Base-by-base conservation (phyloP, 1,284 basidiomycete species). In the Microbotryomycetes sp. region DNA sequence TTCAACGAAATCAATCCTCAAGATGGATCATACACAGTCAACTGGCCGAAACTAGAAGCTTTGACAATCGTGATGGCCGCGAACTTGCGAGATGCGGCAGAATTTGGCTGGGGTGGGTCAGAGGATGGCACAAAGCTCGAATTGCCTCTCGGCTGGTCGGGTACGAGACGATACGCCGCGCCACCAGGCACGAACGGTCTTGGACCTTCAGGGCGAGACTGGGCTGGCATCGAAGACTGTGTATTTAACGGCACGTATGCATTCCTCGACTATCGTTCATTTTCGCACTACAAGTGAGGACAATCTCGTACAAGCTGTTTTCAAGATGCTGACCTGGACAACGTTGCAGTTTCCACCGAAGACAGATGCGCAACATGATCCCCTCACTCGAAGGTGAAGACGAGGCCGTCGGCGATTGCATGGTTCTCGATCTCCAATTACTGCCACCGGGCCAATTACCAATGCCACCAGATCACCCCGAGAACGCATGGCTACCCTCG, bases 351-450 rank as follows among this genome's bases (percentile, higher is more conserved):
- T 49, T 56, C 15, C 65, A 66, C 26, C 61, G 62, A 19, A n/a
- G n/a, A n/a, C n/a, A n/a, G n/a, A 22, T 29, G 4, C 5, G 7
- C 2, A 19, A 25, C 12, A 42, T 31, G 28, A 14, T 31, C 5
- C 59, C 57, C 2, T 36, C 60, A 5, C 56, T 67, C 12, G 56
- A 54, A 2, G 63, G 54, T 22, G 66, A 67, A 22, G 53, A 54
- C 49, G 66, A 67, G 47, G 60, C 63, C 9, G 58, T 67, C 36
- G 66, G 66, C 12, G 66, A 67, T 31, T 62, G 60, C 28, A 60
- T 67, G 60, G 22, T 26, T 6, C 54, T 67, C n/a, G 25, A 51
- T 6, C 49, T 67, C 3, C 51, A 59, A 23, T 50, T 67, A 9
- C 31, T 66, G 1, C 65, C 65, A 3, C 59, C 58, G 15, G 65